Evolutionary conservation across 306 rosid species (phyloP).

Genomic region (Dicorynia guianensis): DNA sequence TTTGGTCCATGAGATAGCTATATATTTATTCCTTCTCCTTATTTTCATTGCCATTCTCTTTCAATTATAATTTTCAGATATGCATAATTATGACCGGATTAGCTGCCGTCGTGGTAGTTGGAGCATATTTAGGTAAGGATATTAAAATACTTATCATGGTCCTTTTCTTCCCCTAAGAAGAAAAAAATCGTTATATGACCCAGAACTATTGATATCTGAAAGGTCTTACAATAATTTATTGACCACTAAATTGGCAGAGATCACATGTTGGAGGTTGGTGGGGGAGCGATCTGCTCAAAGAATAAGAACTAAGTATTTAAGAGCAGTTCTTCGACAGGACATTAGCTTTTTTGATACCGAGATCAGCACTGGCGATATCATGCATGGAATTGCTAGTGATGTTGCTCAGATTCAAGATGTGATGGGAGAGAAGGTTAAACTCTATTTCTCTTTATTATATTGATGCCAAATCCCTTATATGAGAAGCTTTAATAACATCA

Average conservation of each 20-base stretch:
- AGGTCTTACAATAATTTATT: constrained; percentile 19
- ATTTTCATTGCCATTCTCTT: constrained; percentile 16
- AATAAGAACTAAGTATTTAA: constrained; percentile 74
- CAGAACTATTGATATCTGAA: neutral
- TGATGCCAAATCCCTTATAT: neutral
- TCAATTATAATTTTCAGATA: constrained; percentile 58
- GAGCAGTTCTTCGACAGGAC: constrained; percentile 84
- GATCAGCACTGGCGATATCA: constrained; percentile 73
- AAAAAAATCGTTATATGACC: neutral
- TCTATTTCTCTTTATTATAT: neutral
- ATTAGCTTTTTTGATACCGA: constrained; percentile 72
- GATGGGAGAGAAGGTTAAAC: constrained; percentile 91
- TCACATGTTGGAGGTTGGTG: constrained; percentile 92
- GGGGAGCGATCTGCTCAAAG: constrained; percentile 88
- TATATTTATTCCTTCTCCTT: neutral
- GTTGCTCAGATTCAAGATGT: constrained; percentile 97
- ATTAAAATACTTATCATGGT: constrained; percentile 19
- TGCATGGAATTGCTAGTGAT: constrained; percentile 96
- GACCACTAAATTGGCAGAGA: constrained; percentile 63
- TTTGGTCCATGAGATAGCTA: neutral
- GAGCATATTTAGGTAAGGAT: constrained; percentile 84
- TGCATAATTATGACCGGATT: constrained; percentile 70
- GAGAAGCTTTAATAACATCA: neutral
- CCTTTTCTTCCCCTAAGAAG: neutral
- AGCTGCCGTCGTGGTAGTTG: constrained; percentile 74